phyloP scores from a whole-genome alignment of 805 yeast genomes.

The Ogataea corticis region DNA sequence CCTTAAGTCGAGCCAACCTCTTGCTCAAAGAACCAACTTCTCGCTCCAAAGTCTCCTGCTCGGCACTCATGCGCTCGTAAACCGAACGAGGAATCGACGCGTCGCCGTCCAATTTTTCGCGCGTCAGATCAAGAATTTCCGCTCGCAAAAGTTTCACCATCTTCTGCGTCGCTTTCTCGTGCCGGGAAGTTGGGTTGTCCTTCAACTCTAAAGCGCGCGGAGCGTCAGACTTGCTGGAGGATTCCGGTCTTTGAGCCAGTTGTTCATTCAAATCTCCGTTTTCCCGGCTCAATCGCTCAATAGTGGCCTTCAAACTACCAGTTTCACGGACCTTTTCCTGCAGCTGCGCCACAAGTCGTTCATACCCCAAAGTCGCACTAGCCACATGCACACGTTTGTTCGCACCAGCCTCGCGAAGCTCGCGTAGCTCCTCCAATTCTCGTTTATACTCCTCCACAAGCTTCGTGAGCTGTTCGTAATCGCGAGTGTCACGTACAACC shows the following conservation, averaged over 20 bases:
- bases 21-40: slow-evolving; percentile 53
- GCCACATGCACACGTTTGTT: slow-evolving; percentile 1
- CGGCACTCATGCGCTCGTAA: slow-evolving; percentile 61
- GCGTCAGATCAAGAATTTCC: slow-evolving; percentile 57
- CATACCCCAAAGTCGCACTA: background rate
- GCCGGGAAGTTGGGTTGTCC: slow-evolving; percentile 61
- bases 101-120: slow-evolving; percentile 25
- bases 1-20: slow-evolving; percentile 51
- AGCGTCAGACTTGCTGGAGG: background rate
- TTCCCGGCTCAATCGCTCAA: background rate
- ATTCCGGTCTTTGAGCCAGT: too few relatives aligned
- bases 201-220: slow-evolving; percentile 56
- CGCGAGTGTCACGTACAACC: slow-evolving; percentile 15
- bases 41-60: slow-evolving; percentile 46
- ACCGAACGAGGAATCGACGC: slow-evolving; percentile 56
- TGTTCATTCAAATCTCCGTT: background rate
- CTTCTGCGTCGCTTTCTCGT: slow-evolving; percentile 59
- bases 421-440: slow-evolving; percentile 44
- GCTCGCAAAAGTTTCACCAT: slow-evolving; percentile 49
- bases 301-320: background rate
- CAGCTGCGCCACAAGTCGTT: slow-evolving; percentile 5
- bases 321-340: background rate
- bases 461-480: slow-evolving; percentile 40
- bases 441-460: slow-evolving; percentile 57
- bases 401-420: slow-evolving; percentile 30